A percentile compares a stretch with the other conserved stretches of the same genome.
Evolutionary conservation across 1,139 yeast genomes (phyloP).

Genomic region (Debaryomyces singareniensis): DNA sequence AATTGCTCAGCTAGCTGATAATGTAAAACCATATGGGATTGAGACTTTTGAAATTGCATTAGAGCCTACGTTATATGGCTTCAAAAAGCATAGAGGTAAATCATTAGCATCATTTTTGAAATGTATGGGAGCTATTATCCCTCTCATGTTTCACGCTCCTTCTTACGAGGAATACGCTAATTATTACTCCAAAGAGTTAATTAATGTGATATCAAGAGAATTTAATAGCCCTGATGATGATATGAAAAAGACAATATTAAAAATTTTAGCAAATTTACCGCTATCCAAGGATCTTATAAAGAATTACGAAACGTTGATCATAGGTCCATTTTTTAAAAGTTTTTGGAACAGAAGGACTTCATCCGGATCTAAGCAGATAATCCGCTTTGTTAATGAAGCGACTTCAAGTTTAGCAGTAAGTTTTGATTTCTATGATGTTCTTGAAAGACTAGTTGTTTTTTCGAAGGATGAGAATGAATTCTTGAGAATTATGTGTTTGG

Average conservation of each 20-base stretch:
- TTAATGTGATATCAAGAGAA: constrained; percentile 63
- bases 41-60: constrained; percentile 70
- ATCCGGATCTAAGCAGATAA: constrained; percentile 39
- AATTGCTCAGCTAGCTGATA: constrained; percentile 71
- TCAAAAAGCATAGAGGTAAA: constrained; percentile 71
- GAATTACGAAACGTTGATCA: constrained; percentile 34
- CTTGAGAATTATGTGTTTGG: constrained; percentile 73
- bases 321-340: constrained; percentile 58
- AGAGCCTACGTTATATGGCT: constrained; percentile 79
- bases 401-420: constrained; percentile 61
- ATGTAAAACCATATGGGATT: constrained; percentile 85
- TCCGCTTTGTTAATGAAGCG: constrained; percentile 64
- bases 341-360: constrained; percentile 81
- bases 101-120: constrained; percentile 69
- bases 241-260: constrained; percentile 69
- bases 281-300: constrained; percentile 22
- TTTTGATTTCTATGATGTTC: constrained; percentile 58
- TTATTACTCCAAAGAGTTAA: constrained; percentile 70
- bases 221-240: constrained; percentile 84
- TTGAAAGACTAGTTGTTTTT: constrained; percentile 51
- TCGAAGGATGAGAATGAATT: constrained; percentile 82
- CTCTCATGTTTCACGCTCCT: constrained; percentile 62
- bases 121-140: constrained; percentile 76
- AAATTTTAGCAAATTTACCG: constrained; percentile 27
- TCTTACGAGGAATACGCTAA: constrained; percentile 65